These are phyloP conservation scores for Vitis rotundifolia DNA, from an alignment of 164 flowering plant species.

Conservation along the genomic window DNA sequence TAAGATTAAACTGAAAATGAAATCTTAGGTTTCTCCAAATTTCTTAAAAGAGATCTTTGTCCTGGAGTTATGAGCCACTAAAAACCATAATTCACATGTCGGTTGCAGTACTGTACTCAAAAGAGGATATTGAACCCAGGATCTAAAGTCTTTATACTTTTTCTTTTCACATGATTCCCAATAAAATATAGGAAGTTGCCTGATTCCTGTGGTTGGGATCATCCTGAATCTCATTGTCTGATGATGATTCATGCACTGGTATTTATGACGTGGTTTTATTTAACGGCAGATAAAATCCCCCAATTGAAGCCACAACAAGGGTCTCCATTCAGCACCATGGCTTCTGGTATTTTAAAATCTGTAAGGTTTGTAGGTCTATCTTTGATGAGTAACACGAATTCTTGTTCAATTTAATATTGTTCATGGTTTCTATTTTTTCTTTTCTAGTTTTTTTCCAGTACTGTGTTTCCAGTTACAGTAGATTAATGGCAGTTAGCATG, in stretches of 20 bases:
- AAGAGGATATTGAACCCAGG: too few relatives aligned
- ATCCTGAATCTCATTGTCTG: slow-evolving; percentile 13
- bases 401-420: not conserved
- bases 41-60: too few relatives aligned
- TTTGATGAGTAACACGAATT: not conserved
- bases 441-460: too few relatives aligned
- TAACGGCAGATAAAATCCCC: slow-evolving; percentile 10
- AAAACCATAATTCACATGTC: too few relatives aligned
- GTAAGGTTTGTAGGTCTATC: slow-evolving; percentile 35
- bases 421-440: not conserved
- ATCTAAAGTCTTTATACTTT: not conserved
- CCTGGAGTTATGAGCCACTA: not conserved
- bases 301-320: slow-evolving; percentile 5
- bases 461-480: too few relatives aligned
- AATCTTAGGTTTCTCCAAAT: not conserved
- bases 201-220: slow-evolving; percentile 18
- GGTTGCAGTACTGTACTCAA: too few relatives aligned
- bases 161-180: slow-evolving; percentile 27
- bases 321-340: slow-evolving; percentile 27
- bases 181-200: slow-evolving; percentile 11
- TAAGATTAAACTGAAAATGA: not conserved
- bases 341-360: slow-evolving; percentile 35
- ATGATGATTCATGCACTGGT: slow-evolving; percentile 1
- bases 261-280: slow-evolving; percentile 9
- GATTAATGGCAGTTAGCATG: too few relatives aligned